These are phyloP conservation scores for Ustilago trichophora DNA, from an alignment of 1,284 basidiomycete genomes.

Conservation along the genomic window DNA sequence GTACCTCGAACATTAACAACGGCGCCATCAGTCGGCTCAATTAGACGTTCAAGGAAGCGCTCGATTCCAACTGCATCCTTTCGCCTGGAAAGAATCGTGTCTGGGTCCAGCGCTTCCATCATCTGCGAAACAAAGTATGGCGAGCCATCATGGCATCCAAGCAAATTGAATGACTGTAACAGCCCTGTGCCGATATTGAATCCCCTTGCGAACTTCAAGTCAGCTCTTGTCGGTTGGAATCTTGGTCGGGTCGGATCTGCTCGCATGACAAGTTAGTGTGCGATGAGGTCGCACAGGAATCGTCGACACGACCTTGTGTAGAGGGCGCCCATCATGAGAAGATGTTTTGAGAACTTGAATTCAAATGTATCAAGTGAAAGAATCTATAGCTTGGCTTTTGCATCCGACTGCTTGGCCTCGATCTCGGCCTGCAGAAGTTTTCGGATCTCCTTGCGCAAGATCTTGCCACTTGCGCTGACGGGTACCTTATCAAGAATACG, in stretches of 20 bases:
- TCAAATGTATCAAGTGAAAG: no score
- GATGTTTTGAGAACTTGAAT: no score
- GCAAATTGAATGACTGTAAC: no score
- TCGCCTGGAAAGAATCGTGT: constrained; percentile 55
- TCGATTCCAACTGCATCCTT: constrained; percentile 62
- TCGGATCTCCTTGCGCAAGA: constrained; percentile 39
- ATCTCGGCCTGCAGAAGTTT: constrained; percentile 18
- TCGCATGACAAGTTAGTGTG: no score
- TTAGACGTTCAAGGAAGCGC: constrained; percentile 57
- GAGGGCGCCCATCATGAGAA: no score
- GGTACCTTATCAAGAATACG: constrained; percentile 28
- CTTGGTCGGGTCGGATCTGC: no score
- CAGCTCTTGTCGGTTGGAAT: no score
- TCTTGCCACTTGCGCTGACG: constrained; percentile 39
- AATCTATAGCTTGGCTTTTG: constrained; percentile 14
- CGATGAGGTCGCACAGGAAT: no score
- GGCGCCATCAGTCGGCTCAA: constrained; percentile 49
- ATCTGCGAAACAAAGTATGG: constrained; percentile 4
- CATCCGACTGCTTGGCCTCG: constrained; percentile 1
- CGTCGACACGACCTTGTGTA: no score
- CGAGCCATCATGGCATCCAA: no score
- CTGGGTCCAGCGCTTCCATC: constrained; percentile 44
- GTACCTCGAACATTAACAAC: constrained; percentile 32
- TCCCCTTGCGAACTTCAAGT: no score
- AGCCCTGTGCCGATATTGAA: no score